Conservation (phyloP, 129 eudicot genomes). For the Lactuca sativa region DNA sequence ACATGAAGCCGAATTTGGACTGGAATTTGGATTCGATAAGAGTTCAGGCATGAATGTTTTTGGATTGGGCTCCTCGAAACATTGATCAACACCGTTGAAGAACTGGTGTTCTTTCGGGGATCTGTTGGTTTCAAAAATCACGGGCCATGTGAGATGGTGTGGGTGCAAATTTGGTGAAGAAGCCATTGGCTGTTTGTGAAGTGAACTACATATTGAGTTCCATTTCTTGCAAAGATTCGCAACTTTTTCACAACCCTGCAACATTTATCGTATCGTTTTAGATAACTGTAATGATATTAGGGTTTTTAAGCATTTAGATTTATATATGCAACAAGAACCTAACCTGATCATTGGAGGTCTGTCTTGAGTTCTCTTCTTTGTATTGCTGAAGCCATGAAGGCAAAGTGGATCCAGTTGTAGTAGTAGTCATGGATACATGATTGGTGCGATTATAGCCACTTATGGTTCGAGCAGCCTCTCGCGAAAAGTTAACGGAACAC, state of each 20-base stretch:
- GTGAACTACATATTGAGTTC: constrained; percentile 40
- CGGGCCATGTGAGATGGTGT: constrained; percentile 44
- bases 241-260: constrained; percentile 59
- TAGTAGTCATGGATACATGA: constrained; percentile 27
- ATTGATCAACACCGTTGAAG: constrained; percentile 29
- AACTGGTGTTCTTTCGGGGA: constrained; percentile 55
- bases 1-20: constrained; percentile 88
- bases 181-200: constrained; percentile 32
- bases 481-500: constrained; percentile 30
- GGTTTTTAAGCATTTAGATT: neutral
- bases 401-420: constrained; percentile 52
- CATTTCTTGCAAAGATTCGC: constrained; percentile 74
- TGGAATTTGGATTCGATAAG: constrained; percentile 81
- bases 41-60: constrained; percentile 57
- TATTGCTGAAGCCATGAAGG: constrained; percentile 86
- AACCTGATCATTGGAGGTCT: constrained; percentile 44
- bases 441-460: constrained; percentile 27
- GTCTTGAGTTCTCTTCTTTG: constrained; percentile 59
- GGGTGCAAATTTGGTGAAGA: constrained; percentile 33
- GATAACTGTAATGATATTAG: constrained; percentile 10
- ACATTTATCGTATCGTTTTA: constrained; percentile 2
- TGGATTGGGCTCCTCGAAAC: constrained; percentile 34
- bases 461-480: constrained; percentile 45
- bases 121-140: constrained; percentile 43
- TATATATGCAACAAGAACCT: constrained; percentile 12